phyloP scores from a whole-genome alignment of 2,329 filamentous ascomycete species.

The Fusarium luffae region DNA sequence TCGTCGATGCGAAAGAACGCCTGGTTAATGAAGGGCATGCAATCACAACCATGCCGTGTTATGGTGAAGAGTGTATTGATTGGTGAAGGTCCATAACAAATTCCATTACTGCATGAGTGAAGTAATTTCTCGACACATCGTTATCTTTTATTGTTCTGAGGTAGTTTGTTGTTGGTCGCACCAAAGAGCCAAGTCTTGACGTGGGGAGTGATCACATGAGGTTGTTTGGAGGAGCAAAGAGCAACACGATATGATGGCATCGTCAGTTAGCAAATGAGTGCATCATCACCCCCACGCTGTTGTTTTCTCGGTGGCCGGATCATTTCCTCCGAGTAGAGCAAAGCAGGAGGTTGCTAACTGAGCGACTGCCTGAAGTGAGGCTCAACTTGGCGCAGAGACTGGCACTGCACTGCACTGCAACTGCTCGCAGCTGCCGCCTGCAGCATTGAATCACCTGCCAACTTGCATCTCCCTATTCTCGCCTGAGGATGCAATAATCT shows the following conservation, averaged over 20 bases:
- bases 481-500: conserved; percentile 35
- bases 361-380: neutral
- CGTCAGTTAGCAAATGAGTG: conserved; percentile 13
- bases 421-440: conserved; percentile 41
- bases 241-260: conserved; percentile 19
- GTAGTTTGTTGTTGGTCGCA: neutral
- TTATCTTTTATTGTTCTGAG: conserved; percentile 14
- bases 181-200: conserved; percentile 1
- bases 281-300: conserved; percentile 2
- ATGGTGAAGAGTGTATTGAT: conserved; percentile 22
- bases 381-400: conserved; percentile 4
- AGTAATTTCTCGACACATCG: conserved; percentile 16
- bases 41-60: conserved; percentile 28
- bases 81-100: conserved; percentile 19
- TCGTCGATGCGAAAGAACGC: conserved; percentile 29
- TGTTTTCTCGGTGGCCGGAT: conserved; percentile 12
- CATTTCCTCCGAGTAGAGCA: conserved; percentile 12
- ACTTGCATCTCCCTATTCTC: conserved; percentile 28
- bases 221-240: neutral
- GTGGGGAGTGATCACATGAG: conserved; percentile 18
- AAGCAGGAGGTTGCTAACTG: neutral
- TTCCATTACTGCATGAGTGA: conserved; percentile 8
- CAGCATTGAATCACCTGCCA: conserved; percentile 30
- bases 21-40: conserved; percentile 31
- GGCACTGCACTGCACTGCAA: conserved; percentile 28